Evolutionary conservation across 2,329 filamentous ascomycete species (phyloP), one percentile per base, ranked within the genome.

Genomic region (Ophiosphaerella narmari): DNA sequence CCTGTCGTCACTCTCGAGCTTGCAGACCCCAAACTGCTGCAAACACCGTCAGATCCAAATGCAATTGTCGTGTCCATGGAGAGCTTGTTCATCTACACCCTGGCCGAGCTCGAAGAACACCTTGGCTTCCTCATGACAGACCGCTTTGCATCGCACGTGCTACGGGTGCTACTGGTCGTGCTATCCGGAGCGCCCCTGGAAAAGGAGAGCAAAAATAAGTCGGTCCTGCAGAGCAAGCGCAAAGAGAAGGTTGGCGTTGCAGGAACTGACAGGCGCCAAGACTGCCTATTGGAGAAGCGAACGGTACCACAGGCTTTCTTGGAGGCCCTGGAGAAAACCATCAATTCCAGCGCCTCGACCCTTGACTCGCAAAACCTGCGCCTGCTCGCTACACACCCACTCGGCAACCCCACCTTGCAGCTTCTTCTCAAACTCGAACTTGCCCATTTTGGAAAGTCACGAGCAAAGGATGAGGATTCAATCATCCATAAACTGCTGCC

Each of bases 331-430:
- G 86, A 89, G 62, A 93, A 95, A 71, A 88, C 97, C 57, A 89
- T 97, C 59, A 78, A 79, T 37, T 89, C 91, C 61, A 88, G 90
- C 41, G 86, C 90, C 8, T 80, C 86, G 1, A 84, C 83, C 1
- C 81, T 97, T 61, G 91, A 94, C 68, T 82, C 88, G 2, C 90
- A 88, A 3, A 89, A 91, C 63, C 81, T 97, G 24, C 86, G 91
- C 24, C 86, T 94, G 2, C 79, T 99, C 48, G 90, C 93, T 1
- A 91, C 86, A 16, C 93, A 97, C 66, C 90, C 90, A 4, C 89
- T 93, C 1, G 94, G 91, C 40, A 97, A 96, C 65, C 94, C 94
- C 0, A 89, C 91, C 0, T 80, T 99, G n/a, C 94, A 97, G 70
- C 82, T 97, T 1, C 79, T 99, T 26, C 78, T 99, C 3, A 90